These are phyloP conservation scores for Lipomyces sp. DNA, from an alignment of 805 yeast genomes.

Conservation along the genomic window DNA sequence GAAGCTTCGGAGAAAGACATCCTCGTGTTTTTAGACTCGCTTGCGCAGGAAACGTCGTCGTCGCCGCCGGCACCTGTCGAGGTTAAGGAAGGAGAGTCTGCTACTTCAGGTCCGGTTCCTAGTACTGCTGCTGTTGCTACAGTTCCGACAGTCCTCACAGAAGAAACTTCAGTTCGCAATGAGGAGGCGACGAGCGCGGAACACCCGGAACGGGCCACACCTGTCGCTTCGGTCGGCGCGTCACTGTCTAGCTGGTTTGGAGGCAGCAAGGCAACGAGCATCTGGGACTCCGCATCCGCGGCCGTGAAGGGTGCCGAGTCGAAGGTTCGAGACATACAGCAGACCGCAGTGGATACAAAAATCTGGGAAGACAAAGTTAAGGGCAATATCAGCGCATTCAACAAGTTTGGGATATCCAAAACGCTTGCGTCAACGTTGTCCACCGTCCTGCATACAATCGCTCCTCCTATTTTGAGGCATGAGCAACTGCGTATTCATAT, in stretches of 20 bases:
- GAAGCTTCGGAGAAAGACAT: conserved; percentile 40
- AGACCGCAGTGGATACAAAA: conserved; percentile 31
- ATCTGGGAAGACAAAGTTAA: conserved; percentile 31
- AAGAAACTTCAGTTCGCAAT: not conserved
- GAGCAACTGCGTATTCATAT: conserved; percentile 45
- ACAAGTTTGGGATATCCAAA: conserved; percentile 27
- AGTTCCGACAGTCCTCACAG: too few species aligned
- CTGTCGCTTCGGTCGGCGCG: conserved; percentile 7
- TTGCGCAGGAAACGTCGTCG: conserved; percentile 33
- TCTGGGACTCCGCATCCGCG: conserved; percentile 43
- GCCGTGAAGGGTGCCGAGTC: conserved; percentile 46
- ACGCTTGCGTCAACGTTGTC: conserved; percentile 38
- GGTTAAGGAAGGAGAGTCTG: not conserved
- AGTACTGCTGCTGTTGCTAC: too few species aligned
- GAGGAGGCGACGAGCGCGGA: not conserved
- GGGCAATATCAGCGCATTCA: conserved; percentile 23
- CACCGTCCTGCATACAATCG: conserved; percentile 43
- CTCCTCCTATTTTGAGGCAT: conserved; percentile 45
- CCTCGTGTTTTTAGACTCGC: conserved; percentile 43
- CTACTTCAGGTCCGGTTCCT: not conserved
- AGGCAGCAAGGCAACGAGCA: conserved; percentile 32
- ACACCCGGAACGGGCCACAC: not conserved
- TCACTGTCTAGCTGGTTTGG: conserved; percentile 29
- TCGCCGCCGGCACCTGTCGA: not conserved
- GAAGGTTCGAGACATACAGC: conserved; percentile 40